These are phyloP conservation scores for Colletotrichum ledebouriae DNA, from an alignment of 2,329 filamentous ascomycete species.

Conservation along the genomic window DNA sequence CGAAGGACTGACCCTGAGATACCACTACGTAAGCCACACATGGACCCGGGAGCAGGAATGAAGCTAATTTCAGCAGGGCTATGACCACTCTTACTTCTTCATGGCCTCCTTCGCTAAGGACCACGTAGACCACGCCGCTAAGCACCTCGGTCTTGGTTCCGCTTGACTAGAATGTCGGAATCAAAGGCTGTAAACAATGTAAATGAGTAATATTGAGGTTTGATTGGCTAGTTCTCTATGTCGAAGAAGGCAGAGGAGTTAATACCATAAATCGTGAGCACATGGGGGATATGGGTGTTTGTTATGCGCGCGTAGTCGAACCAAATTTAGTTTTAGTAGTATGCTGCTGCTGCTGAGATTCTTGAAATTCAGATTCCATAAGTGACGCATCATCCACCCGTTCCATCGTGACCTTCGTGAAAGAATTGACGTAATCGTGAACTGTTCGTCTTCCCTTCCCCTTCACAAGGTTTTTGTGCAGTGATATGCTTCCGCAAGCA, in stretches of 20 bases:
- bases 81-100: constrained; percentile 98
- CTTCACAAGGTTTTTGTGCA: neutral
- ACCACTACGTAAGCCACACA: constrained; percentile 74
- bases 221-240: neutral
- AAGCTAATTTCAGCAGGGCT: constrained; percentile 67
- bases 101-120: constrained; percentile 92
- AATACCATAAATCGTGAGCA: constrained; percentile 30
- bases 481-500: neutral
- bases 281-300: neutral
- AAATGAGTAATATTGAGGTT: constrained; percentile 15
- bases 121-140: constrained; percentile 92
- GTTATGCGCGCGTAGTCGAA: constrained; percentile 19
- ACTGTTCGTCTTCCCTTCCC: neutral
- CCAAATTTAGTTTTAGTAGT: constrained; percentile 16
- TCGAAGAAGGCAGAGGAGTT: neutral
- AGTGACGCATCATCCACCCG: constrained; percentile 34
- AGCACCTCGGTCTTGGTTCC: constrained; percentile 70
- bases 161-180: constrained; percentile 36
- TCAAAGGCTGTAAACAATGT: constrained; percentile 30
- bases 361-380: constrained; percentile 38
- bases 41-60: neutral
- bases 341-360: constrained; percentile 36
- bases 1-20: constrained; percentile 80
- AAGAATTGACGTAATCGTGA: neutral
- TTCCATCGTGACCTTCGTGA: constrained; percentile 40